Evolutionary conservation across 2,329 filamentous ascomycete genomes (phyloP).

Genomic region (Colletotrichum tropicicola): DNA sequence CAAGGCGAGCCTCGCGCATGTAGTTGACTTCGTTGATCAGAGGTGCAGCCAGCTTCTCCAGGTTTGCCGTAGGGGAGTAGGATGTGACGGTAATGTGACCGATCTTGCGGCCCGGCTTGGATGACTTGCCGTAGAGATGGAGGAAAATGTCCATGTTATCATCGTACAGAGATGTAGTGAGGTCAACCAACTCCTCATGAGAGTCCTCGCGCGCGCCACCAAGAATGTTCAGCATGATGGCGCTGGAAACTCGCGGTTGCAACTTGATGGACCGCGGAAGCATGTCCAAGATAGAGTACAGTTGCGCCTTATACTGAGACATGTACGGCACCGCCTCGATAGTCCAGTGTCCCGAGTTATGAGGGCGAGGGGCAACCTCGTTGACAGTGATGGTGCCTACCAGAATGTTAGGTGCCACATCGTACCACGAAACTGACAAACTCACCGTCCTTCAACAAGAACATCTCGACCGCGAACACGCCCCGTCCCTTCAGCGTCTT

Average conservation of each 20-base stretch:
- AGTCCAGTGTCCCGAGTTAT: constrained; percentile 95
- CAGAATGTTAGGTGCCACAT: not conserved
- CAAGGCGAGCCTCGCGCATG: constrained; percentile 64
- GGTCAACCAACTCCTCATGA: constrained; percentile 61
- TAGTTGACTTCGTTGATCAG: constrained; percentile 72
- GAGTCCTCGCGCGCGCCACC: constrained; percentile 73
- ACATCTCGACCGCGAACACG: constrained; percentile 97
- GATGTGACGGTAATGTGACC: constrained; percentile 89
- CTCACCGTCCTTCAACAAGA: constrained; percentile 77
- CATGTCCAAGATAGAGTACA: constrained; percentile 80
- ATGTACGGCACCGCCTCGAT: constrained; percentile 88
- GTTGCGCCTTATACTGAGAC: constrained; percentile 92
- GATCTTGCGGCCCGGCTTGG: constrained; percentile 91
- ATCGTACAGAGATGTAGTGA: constrained; percentile 53
- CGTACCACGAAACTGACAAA: not conserved
- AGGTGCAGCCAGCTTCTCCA: constrained; percentile 67
- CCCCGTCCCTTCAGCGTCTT: constrained; percentile 85
- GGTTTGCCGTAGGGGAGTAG: constrained; percentile 71
- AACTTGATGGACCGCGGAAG: constrained; percentile 65
- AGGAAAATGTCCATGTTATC: constrained; percentile 64
- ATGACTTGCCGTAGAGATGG: constrained; percentile 92
- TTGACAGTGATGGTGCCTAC: constrained; percentile 77
- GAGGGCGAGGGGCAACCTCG: constrained; percentile 77
- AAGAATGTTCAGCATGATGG: constrained; percentile 85
- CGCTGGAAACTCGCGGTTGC: constrained; percentile 65